A percentile compares a stretch with the other conserved stretches of the same genome.
phyloP scores from a whole-genome alignment of 2,329 filamentous ascomycete species.

The Pleoardoris graminearum region DNA sequence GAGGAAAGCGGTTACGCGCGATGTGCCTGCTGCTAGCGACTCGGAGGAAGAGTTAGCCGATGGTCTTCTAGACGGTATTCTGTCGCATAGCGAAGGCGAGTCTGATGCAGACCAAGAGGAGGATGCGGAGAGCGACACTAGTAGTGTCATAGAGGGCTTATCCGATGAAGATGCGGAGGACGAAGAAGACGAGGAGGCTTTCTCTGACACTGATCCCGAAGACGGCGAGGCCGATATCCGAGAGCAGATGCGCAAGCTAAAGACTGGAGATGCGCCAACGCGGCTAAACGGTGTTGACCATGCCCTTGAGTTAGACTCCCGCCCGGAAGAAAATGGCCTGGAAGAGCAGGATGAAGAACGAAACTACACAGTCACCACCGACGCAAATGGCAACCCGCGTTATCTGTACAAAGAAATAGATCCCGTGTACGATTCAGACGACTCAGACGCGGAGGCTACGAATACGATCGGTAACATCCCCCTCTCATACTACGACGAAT shows the following conservation, averaged over 20 bases:
- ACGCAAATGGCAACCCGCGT: slow-evolving; percentile 87
- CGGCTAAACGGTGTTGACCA: slow-evolving; percentile 21
- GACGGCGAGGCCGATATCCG: slow-evolving; percentile 49
- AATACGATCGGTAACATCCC: slow-evolving; percentile 98
- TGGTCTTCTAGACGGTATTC: slow-evolving; percentile 47
- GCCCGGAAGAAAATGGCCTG: slow-evolving; percentile 26
- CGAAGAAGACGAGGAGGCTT: slow-evolving; percentile 25
- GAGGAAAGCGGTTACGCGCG: slow-evolving; percentile 49
- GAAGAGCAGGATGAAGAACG: slow-evolving; percentile 43
- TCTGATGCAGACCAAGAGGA: slow-evolving; percentile 32
- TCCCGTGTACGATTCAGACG: slow-evolving; percentile 93
- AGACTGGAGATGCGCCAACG: slow-evolving; percentile 36
- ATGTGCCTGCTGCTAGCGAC: slow-evolving; percentile 33
- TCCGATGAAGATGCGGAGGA: slow-evolving; percentile 39
- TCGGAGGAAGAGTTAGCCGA: slow-evolving; percentile 44
- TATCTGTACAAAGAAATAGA: slow-evolving; percentile 95
- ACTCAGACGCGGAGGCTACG: slow-evolving; percentile 76
- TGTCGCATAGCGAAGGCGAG: slow-evolving; percentile 49
- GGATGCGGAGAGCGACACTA: slow-evolving; percentile 33
- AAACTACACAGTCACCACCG: slow-evolving; percentile 67
- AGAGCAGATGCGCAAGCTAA: slow-evolving; percentile 50
- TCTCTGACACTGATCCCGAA: slow-evolving; percentile 44
- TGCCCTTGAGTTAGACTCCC: slow-evolving; percentile 22
- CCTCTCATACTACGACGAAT: slow-evolving; percentile 92
- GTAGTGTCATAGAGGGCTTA: slow-evolving; percentile 38